Evolutionary conservation across 225 moss, liverwort and hornwort species (phyloP).

Genomic region (Physcomitrium patens): DNA sequence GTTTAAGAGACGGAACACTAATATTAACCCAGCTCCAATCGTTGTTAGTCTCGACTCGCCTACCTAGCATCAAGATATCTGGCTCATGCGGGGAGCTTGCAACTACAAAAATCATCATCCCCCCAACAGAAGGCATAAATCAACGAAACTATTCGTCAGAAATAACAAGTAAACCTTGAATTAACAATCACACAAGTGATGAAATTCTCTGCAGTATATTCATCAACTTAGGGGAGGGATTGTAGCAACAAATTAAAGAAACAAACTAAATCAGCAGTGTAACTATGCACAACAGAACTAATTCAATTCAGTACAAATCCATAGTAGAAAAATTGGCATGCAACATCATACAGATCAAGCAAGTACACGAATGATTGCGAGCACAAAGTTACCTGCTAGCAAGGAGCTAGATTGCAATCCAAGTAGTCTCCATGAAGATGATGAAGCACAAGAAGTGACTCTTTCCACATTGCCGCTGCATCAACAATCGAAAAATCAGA

Average conservation of each 20-base stretch:
- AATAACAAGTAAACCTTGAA: background rate
- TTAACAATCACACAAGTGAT: background rate
- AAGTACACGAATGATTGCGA: background rate
- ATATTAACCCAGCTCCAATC: slow-evolving; percentile 72
- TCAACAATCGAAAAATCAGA: slow-evolving; percentile 20
- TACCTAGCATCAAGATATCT: slow-evolving; percentile 67
- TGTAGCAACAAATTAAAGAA: background rate
- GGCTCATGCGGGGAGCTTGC: slow-evolving; percentile 76
- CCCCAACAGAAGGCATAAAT: background rate
- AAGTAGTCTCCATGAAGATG: slow-evolving; percentile 80
- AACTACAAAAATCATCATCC: slow-evolving; percentile 42
- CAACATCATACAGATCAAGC: slow-evolving; percentile 15
- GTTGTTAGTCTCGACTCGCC: slow-evolving; percentile 30
- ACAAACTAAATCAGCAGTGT: background rate
- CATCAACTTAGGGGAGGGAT: background rate
- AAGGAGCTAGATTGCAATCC: slow-evolving; percentile 73
- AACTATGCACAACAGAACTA: background rate
- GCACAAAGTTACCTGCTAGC: slow-evolving; percentile 60
- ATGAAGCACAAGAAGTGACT: slow-evolving; percentile 62
- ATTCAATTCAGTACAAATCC: background rate
- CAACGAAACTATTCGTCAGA: background rate
- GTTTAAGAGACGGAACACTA: slow-evolving; percentile 42
- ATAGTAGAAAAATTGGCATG: background rate
- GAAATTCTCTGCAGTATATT: background rate
- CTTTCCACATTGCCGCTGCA: slow-evolving; percentile 78